These are phyloP conservation scores for Glycine latifolia DNA, from an alignment of 306 rosid species.

Conservation along the genomic window DNA sequence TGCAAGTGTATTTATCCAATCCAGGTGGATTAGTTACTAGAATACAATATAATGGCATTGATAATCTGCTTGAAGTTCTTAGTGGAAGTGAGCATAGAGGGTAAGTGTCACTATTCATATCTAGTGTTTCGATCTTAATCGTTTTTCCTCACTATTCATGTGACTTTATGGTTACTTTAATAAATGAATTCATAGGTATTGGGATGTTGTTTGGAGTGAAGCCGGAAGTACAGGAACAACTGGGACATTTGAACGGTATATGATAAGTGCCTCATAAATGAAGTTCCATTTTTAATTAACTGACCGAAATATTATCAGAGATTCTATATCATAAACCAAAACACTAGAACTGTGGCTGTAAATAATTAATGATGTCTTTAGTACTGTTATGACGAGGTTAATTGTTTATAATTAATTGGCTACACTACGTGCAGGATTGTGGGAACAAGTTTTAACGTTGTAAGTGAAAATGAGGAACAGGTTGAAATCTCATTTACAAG, in stretches of 20 bases:
- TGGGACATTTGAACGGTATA: slow-evolving; percentile 78
- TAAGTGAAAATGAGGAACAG: slow-evolving; percentile 70
- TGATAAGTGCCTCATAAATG: neutral
- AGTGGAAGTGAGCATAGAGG: slow-evolving; percentile 62
- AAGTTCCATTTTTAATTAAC: neutral
- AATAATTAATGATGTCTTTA: neutral
- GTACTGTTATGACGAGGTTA: neutral
- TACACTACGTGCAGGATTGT: slow-evolving; percentile 57
- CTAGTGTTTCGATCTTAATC: neutral
- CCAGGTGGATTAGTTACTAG: slow-evolving; percentile 79
- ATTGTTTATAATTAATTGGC: neutral
- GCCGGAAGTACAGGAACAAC: slow-evolving; percentile 70
- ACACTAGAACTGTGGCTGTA: neutral
- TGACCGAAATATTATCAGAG: neutral
- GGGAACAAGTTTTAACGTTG: slow-evolving; percentile 64
- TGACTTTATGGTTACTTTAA: neutral
- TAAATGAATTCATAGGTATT: slow-evolving; percentile 65
- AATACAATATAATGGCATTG: slow-evolving; percentile 69
- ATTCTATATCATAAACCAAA: neutral
- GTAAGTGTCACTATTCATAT: slow-evolving; percentile 45
- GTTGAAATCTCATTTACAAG: slow-evolving; percentile 82
- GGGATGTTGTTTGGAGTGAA: slow-evolving; percentile 96
- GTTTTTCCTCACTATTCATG: neutral
- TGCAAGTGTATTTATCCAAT: slow-evolving; percentile 73
- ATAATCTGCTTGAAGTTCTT: slow-evolving; percentile 73